Evolutionary conservation across 2,329 filamentous ascomycete species (phyloP).

Genomic region (Phyllosticta capitalensis): DNA sequence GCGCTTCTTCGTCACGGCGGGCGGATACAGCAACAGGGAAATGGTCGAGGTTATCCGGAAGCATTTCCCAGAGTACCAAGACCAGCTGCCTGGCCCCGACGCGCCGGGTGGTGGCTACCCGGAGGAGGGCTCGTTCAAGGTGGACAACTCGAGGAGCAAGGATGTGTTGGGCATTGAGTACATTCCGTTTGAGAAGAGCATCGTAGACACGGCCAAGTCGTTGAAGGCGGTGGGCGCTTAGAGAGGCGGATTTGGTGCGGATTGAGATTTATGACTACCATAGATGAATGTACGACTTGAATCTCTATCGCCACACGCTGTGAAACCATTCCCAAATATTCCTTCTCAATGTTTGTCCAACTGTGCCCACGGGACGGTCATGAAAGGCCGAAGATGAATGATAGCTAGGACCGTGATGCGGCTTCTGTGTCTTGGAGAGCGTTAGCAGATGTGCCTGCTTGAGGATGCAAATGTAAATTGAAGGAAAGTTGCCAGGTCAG

Average conservation of each 20-base stretch:
- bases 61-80: constrained; percentile 45
- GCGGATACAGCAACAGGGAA: constrained; percentile 52
- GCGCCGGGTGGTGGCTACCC: constrained; percentile 32
- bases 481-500: constrained; percentile 27
- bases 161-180: constrained; percentile 53
- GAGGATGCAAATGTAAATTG: background rate
- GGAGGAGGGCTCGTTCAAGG: constrained; percentile 42
- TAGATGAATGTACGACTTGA: background rate
- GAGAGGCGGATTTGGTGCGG: background rate
- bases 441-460: background rate
- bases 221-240: constrained; percentile 46
- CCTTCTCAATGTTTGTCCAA: too few species aligned
- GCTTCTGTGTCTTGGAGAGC: background rate
- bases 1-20: constrained; percentile 54
- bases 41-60: constrained; percentile 48
- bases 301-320: too few species aligned
- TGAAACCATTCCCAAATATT: too few species aligned
- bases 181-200: constrained; percentile 46
- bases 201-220: constrained; percentile 54
- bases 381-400: too few species aligned
- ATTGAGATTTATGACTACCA: background rate
- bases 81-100: constrained; percentile 34
- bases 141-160: constrained; percentile 46
- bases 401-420: too few species aligned
- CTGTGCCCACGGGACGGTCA: too few species aligned